Evolutionary conservation across 1,139 yeast species (phyloP).

Genomic region (Hemisphaericaspora xylanilytica): DNA sequence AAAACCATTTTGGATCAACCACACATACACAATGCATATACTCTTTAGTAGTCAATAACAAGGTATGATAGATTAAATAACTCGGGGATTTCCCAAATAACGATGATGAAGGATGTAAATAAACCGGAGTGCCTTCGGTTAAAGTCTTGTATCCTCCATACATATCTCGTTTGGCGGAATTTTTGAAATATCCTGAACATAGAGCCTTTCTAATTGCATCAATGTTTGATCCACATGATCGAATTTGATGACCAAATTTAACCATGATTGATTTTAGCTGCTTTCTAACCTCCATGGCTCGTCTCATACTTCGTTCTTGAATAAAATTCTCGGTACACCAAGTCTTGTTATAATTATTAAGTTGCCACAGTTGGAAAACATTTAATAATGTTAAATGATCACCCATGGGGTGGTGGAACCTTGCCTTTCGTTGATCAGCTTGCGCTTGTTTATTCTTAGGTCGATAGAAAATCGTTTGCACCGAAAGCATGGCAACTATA

Average conservation of each 20-base stretch:
- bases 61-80: conserved; percentile 80
- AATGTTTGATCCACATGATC: conserved; percentile 60
- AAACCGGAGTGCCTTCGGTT: conserved; percentile 73
- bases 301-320: conserved; percentile 74
- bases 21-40: conserved; percentile 87
- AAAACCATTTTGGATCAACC: conserved; percentile 82
- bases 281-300: conserved; percentile 75
- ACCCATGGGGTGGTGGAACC: conserved; percentile 76
- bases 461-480: conserved; percentile 79
- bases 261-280: conserved; percentile 68
- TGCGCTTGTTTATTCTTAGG: conserved; percentile 72
- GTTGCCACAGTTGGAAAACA: conserved; percentile 76
- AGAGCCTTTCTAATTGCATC: conserved; percentile 69
- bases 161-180: conserved; percentile 76
- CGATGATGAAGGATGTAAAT: conserved; percentile 86
- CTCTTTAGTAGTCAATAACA: conserved; percentile 79
- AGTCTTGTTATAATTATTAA: conserved; percentile 53
- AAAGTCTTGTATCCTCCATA: conserved; percentile 72
- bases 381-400: conserved; percentile 85
- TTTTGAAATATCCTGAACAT: conserved; percentile 85
- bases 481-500: conserved; percentile 89
- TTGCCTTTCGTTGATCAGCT: conserved; percentile 76
- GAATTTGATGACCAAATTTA: conserved; percentile 48
- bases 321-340: conserved; percentile 86
- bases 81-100: conserved; percentile 72